These are phyloP conservation scores for Debaryomyces psychrophilus DNA, from an alignment of 1,139 yeast genomes.

Conservation along the genomic window DNA sequence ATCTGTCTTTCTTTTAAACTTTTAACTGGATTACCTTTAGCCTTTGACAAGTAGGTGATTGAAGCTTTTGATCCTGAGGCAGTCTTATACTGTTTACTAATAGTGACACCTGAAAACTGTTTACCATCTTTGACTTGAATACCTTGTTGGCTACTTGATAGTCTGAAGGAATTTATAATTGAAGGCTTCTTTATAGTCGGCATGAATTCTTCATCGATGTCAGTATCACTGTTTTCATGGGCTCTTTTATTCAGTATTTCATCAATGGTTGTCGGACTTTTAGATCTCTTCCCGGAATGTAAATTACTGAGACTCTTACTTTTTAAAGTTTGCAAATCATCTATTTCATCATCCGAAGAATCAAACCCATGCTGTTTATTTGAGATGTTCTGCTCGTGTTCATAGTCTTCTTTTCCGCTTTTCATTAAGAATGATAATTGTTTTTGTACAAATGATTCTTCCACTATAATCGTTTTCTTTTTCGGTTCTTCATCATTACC, in stretches of 20 bases:
- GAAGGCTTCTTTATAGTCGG: constrained; percentile 51
- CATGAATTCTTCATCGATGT: constrained; percentile 42
- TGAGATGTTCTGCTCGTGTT: constrained; percentile 40
- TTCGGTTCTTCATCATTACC: constrained; percentile 18
- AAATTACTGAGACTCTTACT: constrained; percentile 46
- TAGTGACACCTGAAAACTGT: constrained; percentile 55
- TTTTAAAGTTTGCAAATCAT: constrained; percentile 53
- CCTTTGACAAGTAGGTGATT: constrained; percentile 55
- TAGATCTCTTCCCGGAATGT: constrained; percentile 24
- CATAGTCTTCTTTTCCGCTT: constrained; percentile 35
- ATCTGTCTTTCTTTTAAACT: constrained; percentile 35
- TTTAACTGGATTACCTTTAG: constrained; percentile 24
- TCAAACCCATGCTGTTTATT: constrained; percentile 41
- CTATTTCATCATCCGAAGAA: constrained; percentile 40
- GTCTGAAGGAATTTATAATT: constrained; percentile 49
- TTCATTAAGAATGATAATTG: constrained; percentile 63
- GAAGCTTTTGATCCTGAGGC: constrained; percentile 64
- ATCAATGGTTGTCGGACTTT: constrained; percentile 21
- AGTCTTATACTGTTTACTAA: constrained; percentile 57
- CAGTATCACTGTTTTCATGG: constrained; percentile 26
- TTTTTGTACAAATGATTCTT: constrained; percentile 63
- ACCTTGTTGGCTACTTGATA: constrained; percentile 38
- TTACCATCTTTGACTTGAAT: constrained; percentile 43
- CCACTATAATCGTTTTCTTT: constrained; percentile 32
- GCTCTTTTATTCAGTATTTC: constrained; percentile 18